Base-by-base conservation (phyloP, 352 stramenopile species). In the Phytophthora fragariae region DNA sequence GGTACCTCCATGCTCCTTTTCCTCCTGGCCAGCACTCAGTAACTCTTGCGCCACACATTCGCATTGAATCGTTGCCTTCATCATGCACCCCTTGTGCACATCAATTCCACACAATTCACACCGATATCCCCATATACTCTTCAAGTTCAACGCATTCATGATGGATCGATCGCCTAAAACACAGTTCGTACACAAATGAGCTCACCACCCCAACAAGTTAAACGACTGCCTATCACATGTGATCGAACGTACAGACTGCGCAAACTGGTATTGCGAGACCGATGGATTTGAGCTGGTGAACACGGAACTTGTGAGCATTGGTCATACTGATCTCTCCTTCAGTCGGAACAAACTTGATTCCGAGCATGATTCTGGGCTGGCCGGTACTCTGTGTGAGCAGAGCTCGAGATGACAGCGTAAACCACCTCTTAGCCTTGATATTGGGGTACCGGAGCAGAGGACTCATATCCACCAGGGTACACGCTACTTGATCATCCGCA, bases 211-310 rank as follows among this genome's bases (percentile, higher is more conserved):
- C 6, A 57, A 55, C 6, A 5, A 44, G 37, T 17, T 5, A 44
- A 44, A 44, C 12, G 37, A 14, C 15, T 44, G 12, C 11, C 37
- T 17, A 44, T 2, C 37, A 44, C 37, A 44, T 44, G 14, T 44
- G 37, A 44, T 6, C 11, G 37, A 33, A 82, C 82, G 59, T 86
- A 92, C 90, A 97, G 19, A 92, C 85, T 35, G 77, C 82, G 44
- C 90, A 97, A 62, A 87, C 75, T 6, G 88, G 87, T 37, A 97
- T 94, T n/a, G 83, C 83, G 5, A 95, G 76, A 2, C 90, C 90
- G 10, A 97, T 87, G 3, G 88, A 94, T 72, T 95, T 95, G 6
- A 97, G 85, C 58, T 94, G 87, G 59, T 97, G 90, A 0, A 97
- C 90, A 21, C 90, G 87, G 47, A 97, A 97, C 54, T 93, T 94